Conservation (phyloP, 2,329 filamentous ascomycete genomes). For the Colletotrichum sp. region DNA sequence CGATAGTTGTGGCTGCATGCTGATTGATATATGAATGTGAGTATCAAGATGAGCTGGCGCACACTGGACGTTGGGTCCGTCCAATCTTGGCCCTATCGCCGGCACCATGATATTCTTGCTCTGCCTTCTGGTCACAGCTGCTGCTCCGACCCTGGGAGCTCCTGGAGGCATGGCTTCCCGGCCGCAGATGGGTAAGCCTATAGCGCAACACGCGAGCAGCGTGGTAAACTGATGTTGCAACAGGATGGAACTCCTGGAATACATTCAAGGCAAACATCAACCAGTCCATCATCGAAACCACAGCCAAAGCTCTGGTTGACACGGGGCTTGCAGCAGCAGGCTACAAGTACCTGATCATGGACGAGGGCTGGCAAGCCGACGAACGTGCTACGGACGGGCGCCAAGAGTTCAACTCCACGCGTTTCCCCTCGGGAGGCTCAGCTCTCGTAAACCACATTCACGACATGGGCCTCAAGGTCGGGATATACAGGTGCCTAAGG, state of each 20-base stretch:
- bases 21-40: not conserved
- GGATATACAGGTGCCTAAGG: constrained; percentile 48
- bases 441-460: constrained; percentile 53
- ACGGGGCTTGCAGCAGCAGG: constrained; percentile 3
- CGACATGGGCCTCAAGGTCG: constrained; percentile 51
- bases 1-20: not conserved
- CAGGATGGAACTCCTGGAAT: constrained; percentile 21
- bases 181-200: not conserved
- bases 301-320: not conserved
- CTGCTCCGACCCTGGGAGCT: not conserved
- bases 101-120: not conserved
- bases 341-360: constrained; percentile 13
- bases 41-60: not conserved
- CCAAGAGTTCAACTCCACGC: not conserved
- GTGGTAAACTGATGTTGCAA: not conserved
- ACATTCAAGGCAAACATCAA: constrained; percentile 23
- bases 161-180: not conserved
- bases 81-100: not conserved
- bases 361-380: not conserved
- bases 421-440: constrained; percentile 35
- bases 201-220: not conserved
- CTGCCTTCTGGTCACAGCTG: not conserved
- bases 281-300: constrained; percentile 23
- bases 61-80: not conserved
- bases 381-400: not conserved